Conservation (phyloP, 345 rosid species). For the Camelina neglecta region DNA sequence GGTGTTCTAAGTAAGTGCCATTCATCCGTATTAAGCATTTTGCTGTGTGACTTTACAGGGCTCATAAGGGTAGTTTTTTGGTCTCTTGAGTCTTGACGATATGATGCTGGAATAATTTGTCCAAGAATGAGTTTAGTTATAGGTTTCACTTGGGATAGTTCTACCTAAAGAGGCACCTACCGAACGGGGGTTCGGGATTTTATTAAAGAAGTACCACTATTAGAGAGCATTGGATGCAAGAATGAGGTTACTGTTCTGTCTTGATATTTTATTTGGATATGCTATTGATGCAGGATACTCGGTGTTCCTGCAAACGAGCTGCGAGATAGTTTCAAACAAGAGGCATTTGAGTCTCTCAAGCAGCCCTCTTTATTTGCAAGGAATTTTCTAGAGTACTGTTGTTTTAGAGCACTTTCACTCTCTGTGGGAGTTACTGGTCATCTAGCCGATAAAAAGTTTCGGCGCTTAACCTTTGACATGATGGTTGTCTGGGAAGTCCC, state of each 20-base stretch:
- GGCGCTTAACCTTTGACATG: slow-evolving; percentile 85
- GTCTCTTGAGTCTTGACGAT: neutral
- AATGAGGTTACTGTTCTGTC: neutral
- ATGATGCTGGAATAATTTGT: neutral
- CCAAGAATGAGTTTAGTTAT: neutral
- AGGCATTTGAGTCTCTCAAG: slow-evolving; percentile 81
- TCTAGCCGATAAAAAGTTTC: slow-evolving; percentile 81
- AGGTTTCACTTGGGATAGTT: neutral
- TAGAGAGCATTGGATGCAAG: neutral
- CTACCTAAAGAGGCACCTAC: neutral
- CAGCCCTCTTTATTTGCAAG: slow-evolving; percentile 77
- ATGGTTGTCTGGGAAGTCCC: slow-evolving; percentile 98
- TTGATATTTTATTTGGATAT: neutral
- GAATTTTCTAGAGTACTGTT: slow-evolving; percentile 89
- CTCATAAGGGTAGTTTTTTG: neutral
- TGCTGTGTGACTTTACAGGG: neutral
- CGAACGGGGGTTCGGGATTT: neutral
- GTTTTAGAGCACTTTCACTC: slow-evolving; percentile 84
- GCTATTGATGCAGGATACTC: slow-evolving; percentile 69
- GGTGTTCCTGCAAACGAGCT: slow-evolving; percentile 65
- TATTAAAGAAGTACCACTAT: neutral
- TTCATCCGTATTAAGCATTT: neutral
- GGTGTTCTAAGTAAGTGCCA: slow-evolving; percentile 87
- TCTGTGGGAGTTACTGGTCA: slow-evolving; percentile 67
- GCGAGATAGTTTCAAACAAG: slow-evolving; percentile 70